These are phyloP conservation scores for Przewalskia tangutica DNA, from an alignment of 257 asterid genomes.

Conservation along the genomic window DNA sequence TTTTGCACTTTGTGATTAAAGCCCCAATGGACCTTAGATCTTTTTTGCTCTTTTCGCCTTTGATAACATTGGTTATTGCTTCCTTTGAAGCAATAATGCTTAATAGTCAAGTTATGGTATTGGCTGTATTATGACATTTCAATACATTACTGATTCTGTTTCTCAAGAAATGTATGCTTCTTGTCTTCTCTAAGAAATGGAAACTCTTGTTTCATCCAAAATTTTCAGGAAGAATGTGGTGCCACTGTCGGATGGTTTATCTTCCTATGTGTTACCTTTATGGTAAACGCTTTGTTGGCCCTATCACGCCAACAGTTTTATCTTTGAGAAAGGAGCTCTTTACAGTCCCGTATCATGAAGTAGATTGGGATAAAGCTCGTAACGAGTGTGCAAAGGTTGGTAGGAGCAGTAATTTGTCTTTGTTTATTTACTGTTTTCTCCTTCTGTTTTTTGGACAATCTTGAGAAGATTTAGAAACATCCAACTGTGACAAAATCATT, in stretches of 20 bases:
- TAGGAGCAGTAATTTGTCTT: not conserved
- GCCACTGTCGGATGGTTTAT: conserved; percentile 99
- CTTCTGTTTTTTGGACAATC: not conserved
- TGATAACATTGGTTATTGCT: not conserved
- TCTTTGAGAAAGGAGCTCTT: conserved; percentile 85
- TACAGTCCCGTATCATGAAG: conserved; percentile 73
- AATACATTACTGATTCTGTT: conserved; percentile 2
- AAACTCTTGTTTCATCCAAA: conserved; percentile 6
- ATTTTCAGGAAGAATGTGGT: conserved; percentile 97
- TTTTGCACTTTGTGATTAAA: not conserved
- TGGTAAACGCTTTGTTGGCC: conserved; percentile 90
- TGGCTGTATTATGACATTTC: not conserved
- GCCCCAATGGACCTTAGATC: not conserved
- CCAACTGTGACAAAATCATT: not conserved
- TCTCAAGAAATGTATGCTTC: conserved; percentile 2
- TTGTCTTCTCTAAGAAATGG: conserved; percentile 8
- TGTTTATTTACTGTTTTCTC: not conserved
- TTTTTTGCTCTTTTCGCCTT: not conserved
- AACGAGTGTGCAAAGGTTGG: conserved; percentile 93
- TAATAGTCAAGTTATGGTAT: not conserved
- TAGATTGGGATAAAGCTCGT: conserved; percentile 82
- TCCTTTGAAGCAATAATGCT: not conserved
- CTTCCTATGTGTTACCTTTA: conserved; percentile 94
- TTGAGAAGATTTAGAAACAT: not conserved
- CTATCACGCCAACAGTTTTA: conserved; percentile 80